Base-by-base conservation (phyloP, 2,329 filamentous ascomycete species). In the Pseudopyricularia cyperi region DNA sequence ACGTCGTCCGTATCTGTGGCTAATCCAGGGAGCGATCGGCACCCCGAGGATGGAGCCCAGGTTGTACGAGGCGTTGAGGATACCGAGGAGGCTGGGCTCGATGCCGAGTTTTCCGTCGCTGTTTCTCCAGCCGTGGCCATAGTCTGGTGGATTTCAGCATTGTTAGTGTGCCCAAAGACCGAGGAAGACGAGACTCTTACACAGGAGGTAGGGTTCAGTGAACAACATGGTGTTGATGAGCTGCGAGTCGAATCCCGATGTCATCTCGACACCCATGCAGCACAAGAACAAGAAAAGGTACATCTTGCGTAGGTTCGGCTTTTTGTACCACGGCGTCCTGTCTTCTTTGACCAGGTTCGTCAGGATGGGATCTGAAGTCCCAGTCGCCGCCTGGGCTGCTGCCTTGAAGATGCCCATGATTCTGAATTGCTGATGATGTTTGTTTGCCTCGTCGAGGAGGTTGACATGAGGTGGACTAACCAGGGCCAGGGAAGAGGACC, bases 1-100 rank as follows among this genome's bases (percentile, higher is more conserved):
- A 54, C 73, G 66, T 55, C 75, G 64, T 9, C 76, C 76, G 22
- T 73, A 61, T 30, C 64, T 66, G 54, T 77, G 71, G 52, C 75
- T 75, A n/a, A 77, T 57, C n/a, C 71, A 57, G 7, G 55, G 55
- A n/a, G 56, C 56, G 44, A 57, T 48, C 11, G 56, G 55, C 22
- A 58, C 53, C 28, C 54, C 54, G 4, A 58, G 39, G 7, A 58
- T 51, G 11, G 55, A 54, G 39, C 57, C 57, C 11, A 59, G 54
- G 6, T 52, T 52, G 50, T 55, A 55, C 26, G 54, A 55, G n/a
- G 57, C 54, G 42, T 55, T 54, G 50, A 79, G 62, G 52, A 79
- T 68, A 7, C 49, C 49, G 17, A 51, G 49, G 15, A 51, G 24
- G 37, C 26, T 30, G 28, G 24, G 15, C 37, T 46, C 35, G 26